Evolutionary conservation across 352 stramenopile species (phyloP), one percentile per base, ranked within the genome.

Genomic region (Phytophthora citricola): DNA sequence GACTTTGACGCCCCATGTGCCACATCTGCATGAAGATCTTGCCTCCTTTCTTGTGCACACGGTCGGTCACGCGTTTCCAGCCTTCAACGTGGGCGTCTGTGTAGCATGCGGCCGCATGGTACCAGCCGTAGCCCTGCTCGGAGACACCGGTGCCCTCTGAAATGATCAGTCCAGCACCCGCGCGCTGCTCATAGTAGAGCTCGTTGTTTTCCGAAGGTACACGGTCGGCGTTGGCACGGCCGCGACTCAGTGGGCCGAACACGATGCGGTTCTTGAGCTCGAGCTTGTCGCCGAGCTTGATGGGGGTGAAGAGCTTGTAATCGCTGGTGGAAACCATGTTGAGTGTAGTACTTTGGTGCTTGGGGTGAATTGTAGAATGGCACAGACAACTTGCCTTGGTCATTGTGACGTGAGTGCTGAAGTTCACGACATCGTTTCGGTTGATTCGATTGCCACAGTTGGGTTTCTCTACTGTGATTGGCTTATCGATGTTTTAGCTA

Each of bases 21-120:
- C 87, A 97, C 34, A 97, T 66, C 69, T 97, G 90, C 57, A 85
- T 55, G 57, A 86, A 90, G 45, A 97, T 96, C 41, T 82, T 81
- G 52, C 80, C 83, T 29, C 73, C 74, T 47, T 93, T 94, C 31
- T 71, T 78, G 65, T 97, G 91, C 9, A 97, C 90, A 8, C 69
- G 60, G 20, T 95, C 77, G 1, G 62, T 76, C n/a, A 92, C 70
- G 14, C 61, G 58, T 50, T 91, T 87, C 83, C 83, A 92, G 4
- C 47, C 71, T 31, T 76, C 61, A 5, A 67, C 62, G 17, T 91
- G 81, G 0, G 67, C 76, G 26, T 76, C 57, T 1, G 46, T 72
- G 63, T 85, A 85, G 53, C 83, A 76, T 1, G 46, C 73, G 5
- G 78, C 57, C 10, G 60, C 73, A 27, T 69, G 58, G 51, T 65